These are phyloP conservation scores for Tympanopsis confertula DNA, from an alignment of 2,329 filamentous ascomycete species.

Conservation along the genomic window DNA sequence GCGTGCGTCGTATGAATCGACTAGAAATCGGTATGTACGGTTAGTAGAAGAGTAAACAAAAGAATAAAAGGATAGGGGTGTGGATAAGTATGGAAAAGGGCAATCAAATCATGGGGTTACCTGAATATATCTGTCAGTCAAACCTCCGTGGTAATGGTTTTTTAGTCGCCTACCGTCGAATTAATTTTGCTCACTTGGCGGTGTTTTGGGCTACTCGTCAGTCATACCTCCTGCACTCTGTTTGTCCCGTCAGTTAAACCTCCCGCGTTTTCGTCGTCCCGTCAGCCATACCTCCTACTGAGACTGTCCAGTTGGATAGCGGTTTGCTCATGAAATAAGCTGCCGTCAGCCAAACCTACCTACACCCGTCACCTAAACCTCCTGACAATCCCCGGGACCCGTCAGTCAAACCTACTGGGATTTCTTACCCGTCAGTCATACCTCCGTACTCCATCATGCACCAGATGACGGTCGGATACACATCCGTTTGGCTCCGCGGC, in stretches of 20 bases:
- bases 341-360: not conserved
- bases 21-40: too few species aligned
- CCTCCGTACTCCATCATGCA: too few species aligned
- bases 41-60: not conserved
- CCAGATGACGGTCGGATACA: too few species aligned
- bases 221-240: not conserved
- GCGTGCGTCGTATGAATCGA: too few species aligned
- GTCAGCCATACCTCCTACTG: not conserved
- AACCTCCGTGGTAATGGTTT: not conserved
- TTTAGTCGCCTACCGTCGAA: too few species aligned
- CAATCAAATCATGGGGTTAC: not conserved
- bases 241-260: not conserved
- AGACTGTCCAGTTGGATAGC: not conserved
- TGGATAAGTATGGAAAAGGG: not conserved
- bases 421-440: too few species aligned
- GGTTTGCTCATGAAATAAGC: not conserved
- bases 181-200: too few species aligned
- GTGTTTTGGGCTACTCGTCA: not conserved
- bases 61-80: not conserved
- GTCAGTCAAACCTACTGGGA: not conserved
- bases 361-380: not conserved
- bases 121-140: not conserved
- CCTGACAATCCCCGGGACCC: not conserved
- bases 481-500: too few species aligned
- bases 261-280: not conserved